phyloP scores from a whole-genome alignment of 495 filamentous ascomycete genomes.

The Aspergillus sclerotioniger region DNA sequence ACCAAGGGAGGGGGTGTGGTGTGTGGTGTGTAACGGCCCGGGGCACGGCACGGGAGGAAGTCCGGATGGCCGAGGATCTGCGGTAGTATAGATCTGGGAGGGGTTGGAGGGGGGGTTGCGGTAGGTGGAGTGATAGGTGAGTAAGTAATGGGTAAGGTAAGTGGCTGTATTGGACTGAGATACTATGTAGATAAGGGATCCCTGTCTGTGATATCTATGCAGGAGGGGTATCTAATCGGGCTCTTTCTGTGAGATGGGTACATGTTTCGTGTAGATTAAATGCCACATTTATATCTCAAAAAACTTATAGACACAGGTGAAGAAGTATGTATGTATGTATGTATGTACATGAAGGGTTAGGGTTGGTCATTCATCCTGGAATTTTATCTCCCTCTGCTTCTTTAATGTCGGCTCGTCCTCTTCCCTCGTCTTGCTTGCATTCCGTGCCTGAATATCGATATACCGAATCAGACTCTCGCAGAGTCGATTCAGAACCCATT shows the following conservation, averaged over 20 bases:
- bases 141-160: too few species aligned
- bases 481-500: constrained; percentile 60
- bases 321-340: background rate
- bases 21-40: too few species aligned
- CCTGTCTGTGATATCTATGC: too few species aligned
- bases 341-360: background rate
- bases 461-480: constrained; percentile 58
- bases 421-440: constrained; percentile 4
- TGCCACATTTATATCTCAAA: background rate
- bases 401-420: constrained; percentile 25
- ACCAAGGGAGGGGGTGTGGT: too few species aligned
- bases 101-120: too few species aligned
- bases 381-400: constrained; percentile 28
- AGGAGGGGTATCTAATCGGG: background rate
- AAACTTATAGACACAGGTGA: background rate
- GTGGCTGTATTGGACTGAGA: too few species aligned
- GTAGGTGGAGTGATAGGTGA: too few species aligned
- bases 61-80: too few species aligned
- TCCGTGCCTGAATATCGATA: constrained; percentile 38
- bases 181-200: too few species aligned
- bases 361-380: background rate
- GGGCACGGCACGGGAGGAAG: too few species aligned
- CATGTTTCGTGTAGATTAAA: background rate
- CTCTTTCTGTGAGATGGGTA: too few species aligned
- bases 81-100: too few species aligned